Evolutionary conservation across 1,139 yeast genomes (phyloP).

Genomic region (Pichia sp.): DNA sequence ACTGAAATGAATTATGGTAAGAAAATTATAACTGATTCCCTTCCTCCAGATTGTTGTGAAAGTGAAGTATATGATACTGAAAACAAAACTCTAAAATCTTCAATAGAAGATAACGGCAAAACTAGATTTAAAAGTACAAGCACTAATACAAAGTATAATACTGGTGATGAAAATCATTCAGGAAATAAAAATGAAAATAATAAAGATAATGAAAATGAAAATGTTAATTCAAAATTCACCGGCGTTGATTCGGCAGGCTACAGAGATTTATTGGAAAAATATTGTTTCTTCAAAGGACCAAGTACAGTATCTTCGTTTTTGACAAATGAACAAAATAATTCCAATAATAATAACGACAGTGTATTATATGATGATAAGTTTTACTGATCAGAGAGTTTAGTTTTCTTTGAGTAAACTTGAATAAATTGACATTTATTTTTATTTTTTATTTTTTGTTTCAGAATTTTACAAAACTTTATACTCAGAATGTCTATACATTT

Average conservation of each 20-base stretch:
- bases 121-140: background rate
- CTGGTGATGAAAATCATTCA: background rate
- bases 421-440: background rate
- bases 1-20: background rate
- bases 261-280: slow-evolving; percentile 61
- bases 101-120: background rate
- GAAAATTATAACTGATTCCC: background rate
- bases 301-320: slow-evolving; percentile 27
- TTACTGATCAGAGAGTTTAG: slow-evolving; percentile 9
- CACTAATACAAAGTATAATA: background rate
- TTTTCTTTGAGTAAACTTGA: background rate
- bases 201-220: too few relatives aligned
- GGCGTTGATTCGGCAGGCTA: slow-evolving; percentile 44
- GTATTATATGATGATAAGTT: slow-evolving; percentile 19
- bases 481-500: background rate
- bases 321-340: slow-evolving; percentile 14
- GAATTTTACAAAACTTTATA: background rate
- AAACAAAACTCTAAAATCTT: background rate
- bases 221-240: too few relatives aligned
- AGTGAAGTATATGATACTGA: background rate
- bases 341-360: background rate
- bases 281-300: slow-evolving; percentile 53
- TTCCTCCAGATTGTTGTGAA: background rate
- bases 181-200: background rate
- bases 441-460: background rate